Evolutionary conservation across 352 stramenopile genomes (phyloP), one percentile per base, ranked within the genome.

Genomic region (Pythium grandisporangium): DNA sequence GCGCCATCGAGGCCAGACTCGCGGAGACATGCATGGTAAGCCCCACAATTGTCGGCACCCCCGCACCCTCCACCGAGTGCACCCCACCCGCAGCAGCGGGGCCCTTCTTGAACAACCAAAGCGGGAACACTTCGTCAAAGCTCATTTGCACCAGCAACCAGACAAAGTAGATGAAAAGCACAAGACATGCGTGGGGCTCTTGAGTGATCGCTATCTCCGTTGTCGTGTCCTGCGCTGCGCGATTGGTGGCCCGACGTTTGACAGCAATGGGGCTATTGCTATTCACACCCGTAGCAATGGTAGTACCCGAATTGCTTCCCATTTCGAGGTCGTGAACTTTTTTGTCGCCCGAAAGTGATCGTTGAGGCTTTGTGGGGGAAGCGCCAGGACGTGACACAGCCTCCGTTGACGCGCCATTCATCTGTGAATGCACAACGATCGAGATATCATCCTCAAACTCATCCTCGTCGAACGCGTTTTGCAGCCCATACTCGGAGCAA

Each of bases 21-120:
- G 65, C 66, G 11, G 71, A 52, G 5, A 84, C 40, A 11, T 64
- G 80, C 20, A 87, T 59, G 7, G 73, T 85, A 34, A 78, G 69
- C 6, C 67, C 72, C 8, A 63, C 76, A 8, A 86, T 65, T 0
- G 58, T 65, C 4, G 63, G 60, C 7, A 30, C 19, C 27, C 17
- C 41, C 6, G 23, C 21, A 13, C 36, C 44, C 2, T 14, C 20
- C 1, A 39, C 53, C 10, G 63, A 59, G 35, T 73, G 61, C 16
- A 79, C 51, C 14, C 54, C 68, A 17, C 58, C 69, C 11, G 53
- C 53, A 4, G 64, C 63, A 11, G 63, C 65, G 2, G 63, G 55
- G 30, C 81, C 73, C 27, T 84, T 66, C 29, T 76, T 72, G 59
- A 90, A 86, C 39, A 87, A 79, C 77, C 73, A 90, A 14, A 90